Conservation (phyloP, 225 moss, liverwort and hornwort genomes). For the Pseudisothecium myosuroides region DNA sequence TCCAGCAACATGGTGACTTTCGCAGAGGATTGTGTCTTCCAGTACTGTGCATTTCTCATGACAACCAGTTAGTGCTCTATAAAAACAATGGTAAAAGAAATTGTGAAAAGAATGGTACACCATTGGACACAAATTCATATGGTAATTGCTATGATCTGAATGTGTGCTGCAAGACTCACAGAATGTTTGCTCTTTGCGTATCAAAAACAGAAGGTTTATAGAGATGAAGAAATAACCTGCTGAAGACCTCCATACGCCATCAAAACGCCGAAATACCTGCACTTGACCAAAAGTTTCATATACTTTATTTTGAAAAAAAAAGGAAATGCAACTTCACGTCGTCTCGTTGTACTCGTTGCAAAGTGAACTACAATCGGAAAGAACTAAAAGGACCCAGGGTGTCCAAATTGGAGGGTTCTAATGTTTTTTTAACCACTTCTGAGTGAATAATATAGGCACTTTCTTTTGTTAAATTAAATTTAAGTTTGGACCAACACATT, state of each 20-base stretch:
- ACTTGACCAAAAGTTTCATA: not conserved
- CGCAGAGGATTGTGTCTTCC: conserved; percentile 58
- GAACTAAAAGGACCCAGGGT: not conserved
- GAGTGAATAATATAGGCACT: not conserved
- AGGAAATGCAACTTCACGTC: not conserved
- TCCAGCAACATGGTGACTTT: conserved; percentile 52
- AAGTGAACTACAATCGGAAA: not conserved
- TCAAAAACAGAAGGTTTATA: not conserved
- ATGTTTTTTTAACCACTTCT: not conserved
- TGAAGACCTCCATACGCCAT: conserved; percentile 80
- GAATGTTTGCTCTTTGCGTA: not conserved
- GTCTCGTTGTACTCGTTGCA: not conserved
- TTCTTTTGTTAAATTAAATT: not conserved
- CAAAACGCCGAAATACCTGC: conserved; percentile 75
- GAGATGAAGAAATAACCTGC: conserved; percentile 28
- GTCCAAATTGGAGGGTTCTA: not conserved
- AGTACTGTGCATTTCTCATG: conserved; percentile 30
- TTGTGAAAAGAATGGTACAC: not conserved
- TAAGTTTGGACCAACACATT: not conserved
- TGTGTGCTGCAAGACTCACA: not conserved
- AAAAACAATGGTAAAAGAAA: not conserved
- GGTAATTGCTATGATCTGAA: not conserved
- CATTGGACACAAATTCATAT: not conserved
- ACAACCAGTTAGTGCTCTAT: not conserved
- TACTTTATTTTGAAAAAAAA: not conserved